These are phyloP conservation scores for Anisodus tanguticus DNA, from an alignment of 257 asterid species.

Conservation along the genomic window DNA sequence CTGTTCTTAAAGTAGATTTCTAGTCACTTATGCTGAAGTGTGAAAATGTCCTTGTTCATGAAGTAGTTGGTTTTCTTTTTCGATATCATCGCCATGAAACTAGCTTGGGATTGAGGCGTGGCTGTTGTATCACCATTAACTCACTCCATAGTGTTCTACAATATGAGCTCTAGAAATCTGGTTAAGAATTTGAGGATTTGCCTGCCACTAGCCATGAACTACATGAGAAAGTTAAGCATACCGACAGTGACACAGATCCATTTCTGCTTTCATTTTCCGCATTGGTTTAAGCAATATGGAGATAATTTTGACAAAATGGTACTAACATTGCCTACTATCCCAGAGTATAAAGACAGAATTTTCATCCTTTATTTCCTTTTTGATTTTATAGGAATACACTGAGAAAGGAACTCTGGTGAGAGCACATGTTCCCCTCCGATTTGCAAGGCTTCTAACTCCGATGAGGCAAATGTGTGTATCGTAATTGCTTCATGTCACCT, in stretches of 20 bases:
- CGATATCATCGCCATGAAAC: neutral
- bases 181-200: conserved; percentile 5
- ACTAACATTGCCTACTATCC: neutral
- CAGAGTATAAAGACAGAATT: neutral
- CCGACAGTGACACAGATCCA: neutral
- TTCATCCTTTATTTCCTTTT: neutral
- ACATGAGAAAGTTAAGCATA: neutral
- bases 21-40: neutral
- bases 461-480: conserved; percentile 79
- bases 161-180: neutral
- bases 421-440: conserved; percentile 94
- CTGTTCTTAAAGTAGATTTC: neutral
- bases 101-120: conserved; percentile 4
- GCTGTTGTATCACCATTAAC: neutral
- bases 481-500: conserved; percentile 32
- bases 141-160: neutral
- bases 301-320: neutral
- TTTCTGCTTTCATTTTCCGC: neutral
- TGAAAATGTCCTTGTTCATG: neutral
- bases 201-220: neutral
- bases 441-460: conserved; percentile 89
- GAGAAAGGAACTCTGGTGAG: conserved; percentile 78
- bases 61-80: neutral
- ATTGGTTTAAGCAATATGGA: neutral
- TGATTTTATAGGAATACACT: conserved; percentile 64